Evolutionary conservation across 257 asterid species (phyloP).

Genomic region (Coffea eugenioides): DNA sequence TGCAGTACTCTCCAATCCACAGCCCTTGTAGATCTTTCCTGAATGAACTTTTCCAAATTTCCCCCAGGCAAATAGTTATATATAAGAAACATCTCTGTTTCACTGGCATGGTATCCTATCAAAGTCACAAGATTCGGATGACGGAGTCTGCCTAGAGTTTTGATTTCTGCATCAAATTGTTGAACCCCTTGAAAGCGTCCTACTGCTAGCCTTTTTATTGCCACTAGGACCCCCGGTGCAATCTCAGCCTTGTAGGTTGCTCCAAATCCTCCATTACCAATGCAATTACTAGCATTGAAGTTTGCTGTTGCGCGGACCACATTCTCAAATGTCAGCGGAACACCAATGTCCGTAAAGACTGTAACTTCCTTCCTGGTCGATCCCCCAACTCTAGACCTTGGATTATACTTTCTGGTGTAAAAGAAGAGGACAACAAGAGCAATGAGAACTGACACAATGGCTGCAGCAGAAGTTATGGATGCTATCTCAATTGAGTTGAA

Average conservation of each 20-base stretch:
- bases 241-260: conserved; percentile 95
- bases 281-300: conserved; percentile 85
- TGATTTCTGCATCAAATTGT: conserved; percentile 82
- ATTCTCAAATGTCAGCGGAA: conserved; percentile 71
- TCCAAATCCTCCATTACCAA: conserved; percentile 95
- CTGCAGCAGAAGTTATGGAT: conserved; percentile 78
- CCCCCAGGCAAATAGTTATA: conserved; percentile 83
- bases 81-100: conserved; percentile 83
- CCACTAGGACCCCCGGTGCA: conserved; percentile 77
- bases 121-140: conserved; percentile 84
- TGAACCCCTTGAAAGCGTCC: conserved; percentile 80
- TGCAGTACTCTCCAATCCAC: conserved; percentile 88
- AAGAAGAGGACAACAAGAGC: conserved; percentile 67
- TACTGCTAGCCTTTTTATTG: conserved; percentile 73
- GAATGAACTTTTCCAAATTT: conserved; percentile 76
- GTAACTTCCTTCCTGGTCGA: conserved; percentile 75
- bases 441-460: conserved; percentile 68
- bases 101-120: conserved; percentile 88
- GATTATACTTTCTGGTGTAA: conserved; percentile 75
- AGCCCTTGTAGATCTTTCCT: conserved; percentile 68
- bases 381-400: conserved; percentile 85
- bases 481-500: conserved; percentile 80
- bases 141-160: conserved; percentile 76
- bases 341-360: conserved; percentile 69
- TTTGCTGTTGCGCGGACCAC: conserved; percentile 77